A percentile compares a stretch with the other conserved stretches of the same genome.
Evolutionary conservation across 352 stramenopile genomes (phyloP).

Genomic region (Plasmopara muralis): DNA sequence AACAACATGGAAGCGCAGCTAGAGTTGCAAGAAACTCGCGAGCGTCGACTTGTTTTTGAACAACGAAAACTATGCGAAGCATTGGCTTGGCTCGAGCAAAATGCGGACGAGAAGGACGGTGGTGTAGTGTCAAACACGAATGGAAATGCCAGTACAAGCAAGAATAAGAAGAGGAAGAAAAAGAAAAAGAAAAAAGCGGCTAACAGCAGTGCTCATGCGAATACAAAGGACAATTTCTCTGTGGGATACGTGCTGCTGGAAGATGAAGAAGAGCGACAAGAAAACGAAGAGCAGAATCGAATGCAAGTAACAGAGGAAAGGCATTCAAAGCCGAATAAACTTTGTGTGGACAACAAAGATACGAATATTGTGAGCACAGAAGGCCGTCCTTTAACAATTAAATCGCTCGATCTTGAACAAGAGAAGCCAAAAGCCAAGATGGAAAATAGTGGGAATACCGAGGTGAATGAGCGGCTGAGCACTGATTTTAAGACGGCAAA

Average conservation of each 20-base stretch:
- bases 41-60: constrained; percentile 34
- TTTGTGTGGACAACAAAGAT: constrained; percentile 2
- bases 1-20: constrained; percentile 78
- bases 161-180: constrained; percentile 69
- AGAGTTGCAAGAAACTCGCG: constrained; percentile 49
- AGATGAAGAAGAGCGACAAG: constrained; percentile 34
- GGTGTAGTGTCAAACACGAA: constrained; percentile 17
- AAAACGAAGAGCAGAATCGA: constrained; percentile 13
- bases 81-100: constrained; percentile 45
- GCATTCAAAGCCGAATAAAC: constrained; percentile 6
- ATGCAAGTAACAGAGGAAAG: constrained; percentile 12
- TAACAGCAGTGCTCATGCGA: constrained; percentile 3
- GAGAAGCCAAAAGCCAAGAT: neutral
- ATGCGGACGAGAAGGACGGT: constrained; percentile 28
- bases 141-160: constrained; percentile 13
- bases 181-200: constrained; percentile 18
- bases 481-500: neutral
- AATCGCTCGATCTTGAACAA: constrained; percentile 6
- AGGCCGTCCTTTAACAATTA: neutral
- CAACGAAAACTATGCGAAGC: constrained; percentile 42
- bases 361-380: neutral
- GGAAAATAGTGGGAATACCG: neutral
- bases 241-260: constrained; percentile 37
- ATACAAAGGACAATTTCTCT: constrained; percentile 8
- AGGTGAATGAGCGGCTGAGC: neutral